A percentile compares a stretch with the other conserved stretches of the same genome.
phyloP scores from a whole-genome alignment of 257 asterid species.

The Hygrophila difformis region DNA sequence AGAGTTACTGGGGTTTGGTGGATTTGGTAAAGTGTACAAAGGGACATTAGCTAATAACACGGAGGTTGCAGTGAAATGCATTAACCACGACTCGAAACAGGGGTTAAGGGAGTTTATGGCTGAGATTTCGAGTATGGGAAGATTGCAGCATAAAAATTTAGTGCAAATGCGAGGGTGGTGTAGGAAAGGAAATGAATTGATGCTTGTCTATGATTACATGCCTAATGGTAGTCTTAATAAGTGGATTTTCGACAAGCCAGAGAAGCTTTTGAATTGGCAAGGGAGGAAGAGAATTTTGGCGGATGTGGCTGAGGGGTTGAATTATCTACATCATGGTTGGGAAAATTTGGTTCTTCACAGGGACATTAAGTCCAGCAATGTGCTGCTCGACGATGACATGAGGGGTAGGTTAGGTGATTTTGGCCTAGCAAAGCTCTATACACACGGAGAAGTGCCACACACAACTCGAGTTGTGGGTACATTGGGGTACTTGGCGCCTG shows the following conservation, averaged over 20 bases:
- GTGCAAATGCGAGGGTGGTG: slow-evolving; percentile 87
- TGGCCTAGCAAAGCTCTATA: slow-evolving; percentile 65
- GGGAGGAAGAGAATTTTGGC: slow-evolving; percentile 49
- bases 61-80: slow-evolving; percentile 72
- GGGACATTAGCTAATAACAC: slow-evolving; percentile 35
- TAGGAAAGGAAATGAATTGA: slow-evolving; percentile 50
- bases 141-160: slow-evolving; percentile 77
- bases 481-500: slow-evolving; percentile 76
- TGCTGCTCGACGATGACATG: slow-evolving; percentile 63
- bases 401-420: slow-evolving; percentile 78
- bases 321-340: slow-evolving; percentile 76
- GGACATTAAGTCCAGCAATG: slow-evolving; percentile 78
- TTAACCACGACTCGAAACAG: slow-evolving; percentile 72
- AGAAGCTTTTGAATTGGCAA: slow-evolving; percentile 51
- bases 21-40: slow-evolving; percentile 79
- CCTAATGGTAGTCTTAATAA: slow-evolving; percentile 70
- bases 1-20: slow-evolving; percentile 58
- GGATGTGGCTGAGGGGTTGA: slow-evolving; percentile 75
- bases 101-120: slow-evolving; percentile 89
- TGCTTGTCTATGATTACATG: slow-evolving; percentile 78
- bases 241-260: slow-evolving; percentile 64
- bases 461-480: slow-evolving; percentile 86
- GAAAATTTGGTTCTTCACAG: slow-evolving; percentile 80
- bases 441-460: slow-evolving; percentile 69
- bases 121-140: slow-evolving; percentile 74